Evolutionary conservation across 1,139 yeast genomes (phyloP).

Genomic region (Debaryomyces psychrophilus): DNA sequence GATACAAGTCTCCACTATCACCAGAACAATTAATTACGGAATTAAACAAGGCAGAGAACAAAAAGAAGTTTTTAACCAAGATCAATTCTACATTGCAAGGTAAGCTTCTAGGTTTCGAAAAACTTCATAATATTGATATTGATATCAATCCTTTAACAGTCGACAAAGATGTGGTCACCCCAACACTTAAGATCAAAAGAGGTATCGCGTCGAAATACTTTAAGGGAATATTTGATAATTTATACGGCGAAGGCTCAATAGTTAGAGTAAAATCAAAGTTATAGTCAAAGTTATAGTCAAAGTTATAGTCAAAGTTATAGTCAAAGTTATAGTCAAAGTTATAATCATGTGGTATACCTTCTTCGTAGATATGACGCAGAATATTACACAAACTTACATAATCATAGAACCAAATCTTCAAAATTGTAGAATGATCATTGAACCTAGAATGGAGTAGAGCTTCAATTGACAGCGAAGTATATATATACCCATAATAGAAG

Average conservation of each 20-base stretch:
- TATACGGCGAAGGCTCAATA: constrained; percentile 28
- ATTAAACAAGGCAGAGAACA: constrained; percentile 21
- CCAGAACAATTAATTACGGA: constrained; percentile 19
- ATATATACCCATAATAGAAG: not conserved
- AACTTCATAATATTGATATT: constrained; percentile 36
- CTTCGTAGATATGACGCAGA: not conserved
- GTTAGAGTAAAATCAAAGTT: constrained; percentile 12
- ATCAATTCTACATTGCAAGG: constrained; percentile 29
- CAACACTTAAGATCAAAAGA: constrained; percentile 41
- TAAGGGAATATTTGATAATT: constrained; percentile 9
- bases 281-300: not conserved
- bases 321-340: constrained; percentile 8
- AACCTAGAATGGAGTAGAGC: not conserved
- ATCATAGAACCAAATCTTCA: not conserved
- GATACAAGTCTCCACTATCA: constrained; percentile 17
- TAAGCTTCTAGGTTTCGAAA: constrained; percentile 34
- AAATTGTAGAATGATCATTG: constrained; percentile 2
- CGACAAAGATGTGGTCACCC: constrained; percentile 41
- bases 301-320: constrained; percentile 14
- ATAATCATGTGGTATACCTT: too few species aligned
- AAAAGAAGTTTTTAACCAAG: constrained; percentile 24
- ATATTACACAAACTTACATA: constrained; percentile 8
- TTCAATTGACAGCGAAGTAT: not conserved
- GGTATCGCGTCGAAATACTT: constrained; percentile 32
- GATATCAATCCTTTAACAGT: constrained; percentile 38